These are phyloP conservation scores for Thelonectria rubi DNA, from an alignment of 2,329 filamentous ascomycete species.

Conservation along the genomic window DNA sequence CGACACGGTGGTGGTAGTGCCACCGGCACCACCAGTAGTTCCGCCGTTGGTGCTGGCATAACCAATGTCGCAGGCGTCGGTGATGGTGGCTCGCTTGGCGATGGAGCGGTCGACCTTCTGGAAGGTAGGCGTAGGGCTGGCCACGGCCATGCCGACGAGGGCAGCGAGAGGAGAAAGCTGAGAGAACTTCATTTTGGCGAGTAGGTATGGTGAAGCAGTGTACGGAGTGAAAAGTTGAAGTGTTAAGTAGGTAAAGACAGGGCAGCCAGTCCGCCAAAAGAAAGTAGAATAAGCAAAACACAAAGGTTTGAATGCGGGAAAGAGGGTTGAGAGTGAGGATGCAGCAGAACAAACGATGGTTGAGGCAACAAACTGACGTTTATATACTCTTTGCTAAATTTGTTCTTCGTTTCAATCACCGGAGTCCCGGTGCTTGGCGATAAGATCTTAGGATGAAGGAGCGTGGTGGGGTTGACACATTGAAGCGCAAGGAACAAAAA, in stretches of 20 bases:
- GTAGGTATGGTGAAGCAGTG: not conserved
- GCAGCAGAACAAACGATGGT: too few species aligned
- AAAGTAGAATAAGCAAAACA: constrained; percentile 4
- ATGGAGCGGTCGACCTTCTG: constrained; percentile 40
- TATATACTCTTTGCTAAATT: constrained; percentile 4
- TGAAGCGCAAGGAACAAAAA: not conserved
- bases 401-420: constrained; percentile 3
- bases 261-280: constrained; percentile 15
- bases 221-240: not conserved
- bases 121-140: constrained; percentile 45
- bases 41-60: constrained; percentile 50
- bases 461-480: not conserved
- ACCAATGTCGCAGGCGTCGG: constrained; percentile 48
- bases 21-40: constrained; percentile 61
- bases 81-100: constrained; percentile 48
- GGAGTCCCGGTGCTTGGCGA: constrained; percentile 3
- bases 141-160: constrained; percentile 44
- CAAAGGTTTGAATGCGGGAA: not conserved
- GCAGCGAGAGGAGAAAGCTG: constrained; percentile 38
- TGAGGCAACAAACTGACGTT: not conserved
- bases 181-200: constrained; percentile 46
- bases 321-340: too few species aligned
- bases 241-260: not conserved
- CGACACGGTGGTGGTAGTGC: constrained; percentile 55
- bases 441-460: constrained; percentile 17